Percentiles rank a stretch among this genome's conserved stretches.
Evolutionary conservation across 345 rosid species (phyloP).

Genomic region (Rhizophora mangle): DNA sequence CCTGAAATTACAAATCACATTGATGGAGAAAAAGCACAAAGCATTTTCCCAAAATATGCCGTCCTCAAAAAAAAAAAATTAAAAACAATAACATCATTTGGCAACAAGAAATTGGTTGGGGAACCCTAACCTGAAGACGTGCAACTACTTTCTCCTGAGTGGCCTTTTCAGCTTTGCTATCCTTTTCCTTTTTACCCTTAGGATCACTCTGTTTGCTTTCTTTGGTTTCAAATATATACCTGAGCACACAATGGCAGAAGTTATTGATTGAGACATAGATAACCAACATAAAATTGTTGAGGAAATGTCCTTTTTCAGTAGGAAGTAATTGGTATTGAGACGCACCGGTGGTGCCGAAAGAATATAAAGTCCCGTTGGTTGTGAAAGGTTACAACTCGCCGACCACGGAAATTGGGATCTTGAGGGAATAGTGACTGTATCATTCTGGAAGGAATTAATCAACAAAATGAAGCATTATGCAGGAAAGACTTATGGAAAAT

Average conservation of each 20-base stretch:
- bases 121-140: slow-evolving; percentile 70
- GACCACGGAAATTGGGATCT: slow-evolving; percentile 75
- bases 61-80: neutral
- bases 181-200: slow-evolving; percentile 43
- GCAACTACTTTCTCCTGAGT: slow-evolving; percentile 53
- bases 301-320: neutral
- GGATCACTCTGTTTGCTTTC: slow-evolving; percentile 50
- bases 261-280: slow-evolving; percentile 3
- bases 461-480: slow-evolving; percentile 8
- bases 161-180: slow-evolving; percentile 39
- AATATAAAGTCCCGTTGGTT: slow-evolving; percentile 94
- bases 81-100: slow-evolving; percentile 1
- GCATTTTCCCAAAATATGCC: neutral
- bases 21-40: too few species aligned
- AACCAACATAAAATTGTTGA: neutral
- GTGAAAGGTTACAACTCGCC: slow-evolving; percentile 91
- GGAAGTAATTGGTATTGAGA: slow-evolving; percentile 1
- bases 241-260: slow-evolving; percentile 9
- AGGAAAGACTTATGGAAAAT: neutral
- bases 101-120: neutral
- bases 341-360: slow-evolving; percentile 90
- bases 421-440: slow-evolving; percentile 85
- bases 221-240: slow-evolving; percentile 80
- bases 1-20: too few species aligned
- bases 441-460: slow-evolving; percentile 39